phyloP scores from a whole-genome alignment of 2,329 filamentous ascomycete genomes.

The Neoscytalidium dimidiatum region DNA sequence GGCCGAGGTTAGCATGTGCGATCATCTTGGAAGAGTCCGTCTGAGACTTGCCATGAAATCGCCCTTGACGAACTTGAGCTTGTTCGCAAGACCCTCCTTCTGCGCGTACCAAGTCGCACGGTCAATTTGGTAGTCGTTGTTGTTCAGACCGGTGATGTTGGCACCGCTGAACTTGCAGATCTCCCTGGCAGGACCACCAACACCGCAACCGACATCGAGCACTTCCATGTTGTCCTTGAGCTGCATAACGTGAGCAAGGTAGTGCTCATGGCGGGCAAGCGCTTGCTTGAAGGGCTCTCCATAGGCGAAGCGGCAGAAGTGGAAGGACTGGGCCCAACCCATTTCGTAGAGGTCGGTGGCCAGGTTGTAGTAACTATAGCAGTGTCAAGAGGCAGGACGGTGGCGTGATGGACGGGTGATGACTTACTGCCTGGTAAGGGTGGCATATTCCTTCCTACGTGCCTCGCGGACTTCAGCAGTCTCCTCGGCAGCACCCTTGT shows the following conservation, averaged over 20 bases:
- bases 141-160: constrained; percentile 91
- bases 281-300: constrained; percentile 88
- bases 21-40: constrained; percentile 13
- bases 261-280: constrained; percentile 96
- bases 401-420: background rate
- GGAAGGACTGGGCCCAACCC: constrained; percentile 94
- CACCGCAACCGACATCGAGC: constrained; percentile 94
- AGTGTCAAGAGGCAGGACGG: constrained; percentile 31
- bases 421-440: constrained; percentile 84
- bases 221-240: constrained; percentile 87
- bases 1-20: background rate
- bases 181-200: constrained; percentile 91
- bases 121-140: constrained; percentile 99
- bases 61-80: constrained; percentile 87
- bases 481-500: constrained; percentile 76
- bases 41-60: constrained; percentile 76
- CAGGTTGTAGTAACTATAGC: constrained; percentile 84
- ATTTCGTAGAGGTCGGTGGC: constrained; percentile 97
- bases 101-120: constrained; percentile 83
- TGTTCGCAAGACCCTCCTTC: constrained; percentile 77
- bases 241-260: constrained; percentile 86
- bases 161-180: constrained; percentile 94
- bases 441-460: constrained; percentile 85
- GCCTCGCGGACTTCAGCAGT: constrained; percentile 80
- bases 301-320: constrained; percentile 91